Evolutionary conservation across 192 early-diverging fungal genomes (phyloP), one percentile per base, ranked within the genome.

Genomic region (Dimargaris cristalligena): DNA sequence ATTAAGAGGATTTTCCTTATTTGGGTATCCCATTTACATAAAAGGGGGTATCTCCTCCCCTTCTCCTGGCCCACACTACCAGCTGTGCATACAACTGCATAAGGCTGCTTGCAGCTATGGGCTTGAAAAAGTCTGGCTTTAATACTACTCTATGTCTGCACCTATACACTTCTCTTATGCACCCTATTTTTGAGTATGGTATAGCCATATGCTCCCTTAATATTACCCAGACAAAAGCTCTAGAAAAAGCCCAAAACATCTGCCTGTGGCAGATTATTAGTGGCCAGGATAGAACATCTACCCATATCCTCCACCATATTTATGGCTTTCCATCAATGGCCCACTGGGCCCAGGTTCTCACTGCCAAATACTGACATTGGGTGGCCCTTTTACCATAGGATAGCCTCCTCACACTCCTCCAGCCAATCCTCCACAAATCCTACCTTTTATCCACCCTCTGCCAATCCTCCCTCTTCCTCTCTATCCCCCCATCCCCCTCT

Each of bases 1-100:
- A 59, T 50, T 4, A 35, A 59, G 2, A 13, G 49, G 14, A n/a
- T n/a, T 62, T 66, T 14, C 14, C 25, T 2, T 66, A 66, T 25
- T 34, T 66, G 10, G 60, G 64, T 25, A 0, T 66, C 28, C 52
- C 49, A 2, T 62, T 66, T 26, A 23, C 16, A 0, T 16, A 20
- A 1, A 55, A 41, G 31, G 64, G 64, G 2, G 18, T 34, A 2
- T 14, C 18, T 11, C n/a, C 52, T 14, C 0, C 34, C 8, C 44
- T 14, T n/a, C 51, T 62, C 10, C 10, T 48, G 0, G 20, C 4
- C 0, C 35, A 23, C 22, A 33, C 55, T 0, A 29, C 31, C 0
- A 1, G 13, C 1, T 34, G 34, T 13, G 25, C 44, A 0, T 4
- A 50, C 0, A 23, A 11, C 23, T 44, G 33, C 0, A 63, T 63